Evolutionary conservation across 441 rosid genomes (phyloP).

Genomic region (Gossypium davidsonii): DNA sequence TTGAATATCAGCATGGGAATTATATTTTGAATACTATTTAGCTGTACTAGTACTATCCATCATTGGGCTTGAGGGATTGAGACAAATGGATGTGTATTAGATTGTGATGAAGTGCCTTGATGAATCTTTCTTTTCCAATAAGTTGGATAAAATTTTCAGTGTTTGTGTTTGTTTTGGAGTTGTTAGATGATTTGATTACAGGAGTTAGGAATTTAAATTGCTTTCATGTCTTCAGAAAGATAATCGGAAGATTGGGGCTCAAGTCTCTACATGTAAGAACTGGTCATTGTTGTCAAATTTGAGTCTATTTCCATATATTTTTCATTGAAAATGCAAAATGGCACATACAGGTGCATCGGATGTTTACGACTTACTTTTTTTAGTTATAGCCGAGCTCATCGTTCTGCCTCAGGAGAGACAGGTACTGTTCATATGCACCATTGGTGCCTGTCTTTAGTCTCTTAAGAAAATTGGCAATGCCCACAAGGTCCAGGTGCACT

Average conservation of each 20-base stretch:
- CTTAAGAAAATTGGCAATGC: too few species aligned
- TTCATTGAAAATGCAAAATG: background rate
- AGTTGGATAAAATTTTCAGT: background rate
- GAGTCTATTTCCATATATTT: background rate
- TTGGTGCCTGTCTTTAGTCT: background rate
- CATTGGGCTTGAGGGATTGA: background rate
- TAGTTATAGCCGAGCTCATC: background rate
- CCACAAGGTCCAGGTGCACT: background rate
- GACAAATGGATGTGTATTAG: background rate
- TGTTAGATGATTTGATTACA: background rate
- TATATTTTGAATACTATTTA: background rate
- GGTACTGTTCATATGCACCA: background rate
- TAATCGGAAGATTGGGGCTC: background rate
- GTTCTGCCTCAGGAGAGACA: background rate
- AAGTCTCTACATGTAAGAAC: background rate
- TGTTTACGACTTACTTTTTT: background rate
- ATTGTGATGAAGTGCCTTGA: background rate
- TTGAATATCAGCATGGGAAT: background rate
- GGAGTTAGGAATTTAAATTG: background rate
- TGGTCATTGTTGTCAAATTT: background rate
- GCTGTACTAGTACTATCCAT: background rate
- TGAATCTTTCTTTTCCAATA: background rate
- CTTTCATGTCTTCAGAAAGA: background rate
- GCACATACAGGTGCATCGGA: background rate
- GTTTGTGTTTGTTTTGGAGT: background rate